phyloP scores from a whole-genome alignment of 208 protist genomes.

The Leishmania tropica region DNA sequence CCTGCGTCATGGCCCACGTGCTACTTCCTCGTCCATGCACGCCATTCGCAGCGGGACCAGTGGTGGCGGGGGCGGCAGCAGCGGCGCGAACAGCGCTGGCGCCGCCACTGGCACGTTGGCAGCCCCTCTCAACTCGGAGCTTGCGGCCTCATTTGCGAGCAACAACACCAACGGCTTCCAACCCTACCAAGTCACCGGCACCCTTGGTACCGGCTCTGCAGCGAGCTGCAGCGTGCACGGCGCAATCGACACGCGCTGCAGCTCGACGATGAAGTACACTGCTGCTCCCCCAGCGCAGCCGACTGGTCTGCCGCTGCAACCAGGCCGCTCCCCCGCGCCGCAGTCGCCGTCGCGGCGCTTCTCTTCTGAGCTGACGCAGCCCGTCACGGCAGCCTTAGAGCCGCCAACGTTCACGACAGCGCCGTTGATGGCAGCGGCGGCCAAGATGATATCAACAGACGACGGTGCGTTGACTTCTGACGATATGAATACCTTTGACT shows the following conservation, averaged over 20 bases:
- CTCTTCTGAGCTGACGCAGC: neutral
- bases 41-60: neutral
- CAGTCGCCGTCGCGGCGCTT: neutral
- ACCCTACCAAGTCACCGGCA: neutral
- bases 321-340: neutral
- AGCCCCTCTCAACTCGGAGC: neutral
- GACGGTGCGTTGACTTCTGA: neutral
- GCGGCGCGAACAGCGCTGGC: neutral
- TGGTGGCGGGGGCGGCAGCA: neutral
- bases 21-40: neutral
- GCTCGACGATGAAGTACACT: conserved; percentile 4
- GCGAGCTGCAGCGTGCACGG: neutral
- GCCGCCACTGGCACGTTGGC: neutral
- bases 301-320: conserved; percentile 10
- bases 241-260: neutral
- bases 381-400: conserved; percentile 1
- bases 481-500: conserved; percentile 10
- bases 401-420: conserved; percentile 4
- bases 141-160: neutral
- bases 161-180: neutral
- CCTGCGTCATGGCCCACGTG: conserved; percentile 9
- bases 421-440: conserved; percentile 8
- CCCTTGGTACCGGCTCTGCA: neutral
- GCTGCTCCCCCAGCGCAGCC: conserved; percentile 6
- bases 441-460: neutral